These are phyloP conservation scores for Gracilaria vermiculophylla DNA, from an alignment of 23 red algal genomes.

Conservation along the genomic window DNA sequence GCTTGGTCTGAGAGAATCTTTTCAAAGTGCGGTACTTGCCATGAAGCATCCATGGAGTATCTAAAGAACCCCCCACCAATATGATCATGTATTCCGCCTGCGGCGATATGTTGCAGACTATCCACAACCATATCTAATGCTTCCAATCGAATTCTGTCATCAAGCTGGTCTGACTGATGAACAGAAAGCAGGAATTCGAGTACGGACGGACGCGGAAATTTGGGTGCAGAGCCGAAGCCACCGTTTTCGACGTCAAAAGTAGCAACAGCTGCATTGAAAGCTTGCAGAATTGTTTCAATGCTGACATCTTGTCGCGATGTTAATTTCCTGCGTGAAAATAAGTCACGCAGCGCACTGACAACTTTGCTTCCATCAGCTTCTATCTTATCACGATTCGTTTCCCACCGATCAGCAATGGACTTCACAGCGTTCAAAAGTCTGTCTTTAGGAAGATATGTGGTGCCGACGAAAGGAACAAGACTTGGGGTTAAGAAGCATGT, in stretches of 20 bases:
- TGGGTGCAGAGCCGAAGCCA: slow-evolving; percentile 84
- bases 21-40: slow-evolving; percentile 88
- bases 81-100: slow-evolving; percentile 79
- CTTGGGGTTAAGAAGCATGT: slow-evolving; percentile 77
- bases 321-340: slow-evolving; percentile 13
- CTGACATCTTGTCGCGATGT: neutral
- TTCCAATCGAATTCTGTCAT: slow-evolving; percentile 26
- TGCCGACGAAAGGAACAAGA: slow-evolving; percentile 75
- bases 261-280: slow-evolving; percentile 46
- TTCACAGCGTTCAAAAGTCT: slow-evolving; percentile 46
- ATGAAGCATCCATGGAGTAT: slow-evolving; percentile 72
- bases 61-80: slow-evolving; percentile 81
- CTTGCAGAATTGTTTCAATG: slow-evolving; percentile 11
- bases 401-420: slow-evolving; percentile 76
- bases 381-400: slow-evolving; percentile 37
- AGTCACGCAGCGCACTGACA: slow-evolving; percentile 32
- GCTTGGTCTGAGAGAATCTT: slow-evolving; percentile 84
- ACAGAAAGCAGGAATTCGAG: slow-evolving; percentile 70
- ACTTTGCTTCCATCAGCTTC: slow-evolving; percentile 62
- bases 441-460: slow-evolving; percentile 80
- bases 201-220: slow-evolving; percentile 75
- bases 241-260: slow-evolving; percentile 81
- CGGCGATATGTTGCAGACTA: slow-evolving; percentile 68
- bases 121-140: slow-evolving; percentile 71
- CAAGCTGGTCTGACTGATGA: slow-evolving; percentile 14